phyloP scores from a whole-genome alignment of 495 filamentous ascomycete species.

The Podospora didyma region DNA sequence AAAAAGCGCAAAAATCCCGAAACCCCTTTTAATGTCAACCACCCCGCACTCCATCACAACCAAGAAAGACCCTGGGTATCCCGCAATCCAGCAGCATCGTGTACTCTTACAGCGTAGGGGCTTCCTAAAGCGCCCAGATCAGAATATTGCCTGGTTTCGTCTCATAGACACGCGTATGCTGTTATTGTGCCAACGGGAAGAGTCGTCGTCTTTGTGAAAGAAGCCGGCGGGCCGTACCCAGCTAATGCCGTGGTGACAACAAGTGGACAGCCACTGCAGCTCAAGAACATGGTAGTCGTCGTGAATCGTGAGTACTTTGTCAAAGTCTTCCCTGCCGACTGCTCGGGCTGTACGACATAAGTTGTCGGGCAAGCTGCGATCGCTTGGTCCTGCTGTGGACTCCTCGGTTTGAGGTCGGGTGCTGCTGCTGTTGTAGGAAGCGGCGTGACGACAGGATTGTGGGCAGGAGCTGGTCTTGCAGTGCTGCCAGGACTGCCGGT shows the following conservation, averaged over 20 bases:
- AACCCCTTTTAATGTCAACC: constrained; percentile 2
- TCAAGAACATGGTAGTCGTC: constrained; percentile 18
- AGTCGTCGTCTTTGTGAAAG: constrained; percentile 26
- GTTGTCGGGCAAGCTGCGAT: constrained; percentile 23
- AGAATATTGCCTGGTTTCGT: neutral
- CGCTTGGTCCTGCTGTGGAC: neutral
- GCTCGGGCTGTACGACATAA: constrained; percentile 17
- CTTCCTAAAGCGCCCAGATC: neutral
- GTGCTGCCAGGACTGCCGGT: neutral
- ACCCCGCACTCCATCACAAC: neutral
- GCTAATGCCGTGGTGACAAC: constrained; percentile 21
- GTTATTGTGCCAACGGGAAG: constrained; percentile 25
- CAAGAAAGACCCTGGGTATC: constrained; percentile 10
- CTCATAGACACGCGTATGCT: constrained; percentile 21
- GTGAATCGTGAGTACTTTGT: constrained; percentile 23
- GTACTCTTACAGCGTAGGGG: neutral
- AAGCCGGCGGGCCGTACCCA: constrained; percentile 20
- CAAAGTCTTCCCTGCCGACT: constrained; percentile 20
- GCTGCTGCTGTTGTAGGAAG: neutral
- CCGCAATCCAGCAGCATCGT: constrained; percentile 7
- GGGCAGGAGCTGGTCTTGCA: neutral
- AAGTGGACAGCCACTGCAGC: constrained; percentile 23
- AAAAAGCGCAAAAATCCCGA: neutral
- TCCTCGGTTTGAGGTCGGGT: neutral
- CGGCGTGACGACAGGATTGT: constrained; percentile 2